Percentiles rank a stretch among this genome's conserved stretches.
These are phyloP conservation scores for Colletotrichum musicola DNA, from an alignment of 2,329 filamentous ascomycete species.

Conservation along the genomic window DNA sequence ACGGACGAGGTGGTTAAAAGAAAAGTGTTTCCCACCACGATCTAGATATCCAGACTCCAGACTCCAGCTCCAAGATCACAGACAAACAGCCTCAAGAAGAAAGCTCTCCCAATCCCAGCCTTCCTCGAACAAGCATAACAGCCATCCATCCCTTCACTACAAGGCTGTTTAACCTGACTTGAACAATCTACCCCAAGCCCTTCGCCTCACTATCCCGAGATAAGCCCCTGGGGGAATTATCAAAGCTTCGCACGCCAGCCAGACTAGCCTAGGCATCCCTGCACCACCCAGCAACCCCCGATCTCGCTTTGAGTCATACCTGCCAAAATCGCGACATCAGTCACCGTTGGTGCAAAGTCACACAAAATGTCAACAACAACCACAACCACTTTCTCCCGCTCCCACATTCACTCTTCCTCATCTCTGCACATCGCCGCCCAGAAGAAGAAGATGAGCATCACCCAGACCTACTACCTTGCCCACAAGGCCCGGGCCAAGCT, in stretches of 20 bases:
- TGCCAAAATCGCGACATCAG: slow-evolving; percentile 39
- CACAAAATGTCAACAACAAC: slow-evolving; percentile 49
- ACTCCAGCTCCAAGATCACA: slow-evolving; percentile 27
- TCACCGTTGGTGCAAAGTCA: slow-evolving; percentile 35
- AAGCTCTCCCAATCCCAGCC: slow-evolving; percentile 6
- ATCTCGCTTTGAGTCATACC: slow-evolving; percentile 40
- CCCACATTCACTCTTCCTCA: slow-evolving; percentile 51
- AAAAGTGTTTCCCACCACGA: slow-evolving; percentile 36
- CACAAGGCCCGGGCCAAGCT: slow-evolving; percentile 98
- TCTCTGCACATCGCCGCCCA: slow-evolving; percentile 52
- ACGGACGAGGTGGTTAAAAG: slow-evolving; percentile 36
- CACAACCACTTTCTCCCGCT: slow-evolving; percentile 40
- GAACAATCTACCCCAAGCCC: background rate
- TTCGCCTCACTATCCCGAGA: slow-evolving; percentile 5
- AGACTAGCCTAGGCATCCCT: slow-evolving; percentile 37
- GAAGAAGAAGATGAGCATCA: slow-evolving; percentile 91
- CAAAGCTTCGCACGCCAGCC: slow-evolving; percentile 33
- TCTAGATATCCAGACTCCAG: slow-evolving; percentile 14
- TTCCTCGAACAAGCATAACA: slow-evolving; percentile 19
- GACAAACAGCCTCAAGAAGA: slow-evolving; percentile 34
- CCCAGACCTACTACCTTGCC: slow-evolving; percentile 98
- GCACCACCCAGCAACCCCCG: slow-evolving; percentile 25
- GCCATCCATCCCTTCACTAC: background rate
- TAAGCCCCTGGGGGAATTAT: slow-evolving; percentile 23
- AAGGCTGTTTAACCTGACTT: background rate